phyloP scores from a whole-genome alignment of 495 filamentous ascomycete species.

The Hypoxylon fuscum region DNA sequence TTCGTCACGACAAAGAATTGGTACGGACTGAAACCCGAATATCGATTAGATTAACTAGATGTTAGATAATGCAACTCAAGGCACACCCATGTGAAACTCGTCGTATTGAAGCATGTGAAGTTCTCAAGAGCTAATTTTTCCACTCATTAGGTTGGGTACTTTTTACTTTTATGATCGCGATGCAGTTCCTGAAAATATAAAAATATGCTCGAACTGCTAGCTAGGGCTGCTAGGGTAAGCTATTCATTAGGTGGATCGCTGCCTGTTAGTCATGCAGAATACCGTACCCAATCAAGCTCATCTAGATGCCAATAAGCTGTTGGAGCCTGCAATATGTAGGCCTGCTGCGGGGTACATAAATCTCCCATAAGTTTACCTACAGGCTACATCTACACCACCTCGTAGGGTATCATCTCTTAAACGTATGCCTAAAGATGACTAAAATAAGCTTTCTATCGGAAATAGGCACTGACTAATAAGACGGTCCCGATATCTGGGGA shows the following conservation, averaged over 20 bases:
- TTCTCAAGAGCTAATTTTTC: neutral
- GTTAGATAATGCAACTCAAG: constrained; percentile 27
- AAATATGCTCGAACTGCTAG: constrained; percentile 2
- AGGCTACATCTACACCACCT: no score
- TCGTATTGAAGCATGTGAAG: constrained; percentile 22
- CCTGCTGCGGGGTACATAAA: neutral
- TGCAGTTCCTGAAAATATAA: constrained; percentile 6
- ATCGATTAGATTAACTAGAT: constrained; percentile 20
- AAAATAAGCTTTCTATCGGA: no score
- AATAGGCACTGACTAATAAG: no score
- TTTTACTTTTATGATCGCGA: neutral
- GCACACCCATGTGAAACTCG: constrained; percentile 15
- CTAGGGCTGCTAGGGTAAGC: neutral
- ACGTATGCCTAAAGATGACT: no score
- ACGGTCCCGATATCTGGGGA: no score
- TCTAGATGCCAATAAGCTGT: constrained; percentile 7
- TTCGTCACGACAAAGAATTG: constrained; percentile 6
- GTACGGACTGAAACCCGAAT: constrained; percentile 12
- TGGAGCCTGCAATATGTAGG: neutral
- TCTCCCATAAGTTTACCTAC: no score
- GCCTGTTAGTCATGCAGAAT: constrained; percentile 14
- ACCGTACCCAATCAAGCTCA: neutral
- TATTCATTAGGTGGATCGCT: neutral
- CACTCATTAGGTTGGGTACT: neutral
- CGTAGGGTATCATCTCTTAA: no score